Conservation (phyloP, 1,284 basidiomycete species). For the Trichosporon sp. region DNA sequence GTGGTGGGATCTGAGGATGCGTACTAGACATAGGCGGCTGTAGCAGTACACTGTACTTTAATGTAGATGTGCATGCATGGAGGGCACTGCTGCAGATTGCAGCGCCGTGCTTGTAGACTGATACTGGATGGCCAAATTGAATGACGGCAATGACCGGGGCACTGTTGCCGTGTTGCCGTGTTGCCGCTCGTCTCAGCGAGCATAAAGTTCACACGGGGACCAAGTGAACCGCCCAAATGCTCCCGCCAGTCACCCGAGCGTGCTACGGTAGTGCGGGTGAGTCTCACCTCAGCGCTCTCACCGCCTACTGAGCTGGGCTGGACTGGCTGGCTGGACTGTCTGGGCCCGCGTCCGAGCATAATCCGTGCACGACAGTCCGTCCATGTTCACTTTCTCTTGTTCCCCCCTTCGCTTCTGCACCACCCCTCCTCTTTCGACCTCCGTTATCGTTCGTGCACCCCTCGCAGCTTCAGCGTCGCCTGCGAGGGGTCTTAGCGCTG, state of each 20-base stretch:
- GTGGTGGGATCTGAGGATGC: slow-evolving; percentile 34
- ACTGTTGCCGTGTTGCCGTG: neutral
- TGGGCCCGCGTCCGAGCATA: neutral
- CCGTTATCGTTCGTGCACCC: neutral
- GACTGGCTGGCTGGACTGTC: too few relatives aligned
- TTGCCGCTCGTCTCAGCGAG: neutral
- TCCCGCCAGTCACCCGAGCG: neutral
- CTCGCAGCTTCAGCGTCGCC: slow-evolving; percentile 3
- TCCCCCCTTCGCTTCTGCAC: neutral
- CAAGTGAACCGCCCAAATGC: neutral
- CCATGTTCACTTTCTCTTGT: neutral
- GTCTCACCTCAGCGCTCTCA: too few relatives aligned
- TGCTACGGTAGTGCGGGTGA: neutral
- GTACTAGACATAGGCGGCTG: slow-evolving; percentile 17
- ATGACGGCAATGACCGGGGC: too few relatives aligned
- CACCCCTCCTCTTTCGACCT: neutral
- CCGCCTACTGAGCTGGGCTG: too few relatives aligned
- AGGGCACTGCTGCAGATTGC: neutral
- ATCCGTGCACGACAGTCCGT: neutral
- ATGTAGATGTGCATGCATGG: slow-evolving; percentile 2
- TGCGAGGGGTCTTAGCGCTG: slow-evolving; percentile 3
- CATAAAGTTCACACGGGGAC: neutral
- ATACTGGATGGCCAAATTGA: too few relatives aligned
- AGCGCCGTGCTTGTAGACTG: too few relatives aligned
- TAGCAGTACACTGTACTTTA: neutral